A percentile compares a stretch with the other conserved stretches of the same genome.
These are phyloP conservation scores for Scenedesmus sp. DNA, from an alignment of 163 green algal species.

Conservation along the genomic window DNA sequence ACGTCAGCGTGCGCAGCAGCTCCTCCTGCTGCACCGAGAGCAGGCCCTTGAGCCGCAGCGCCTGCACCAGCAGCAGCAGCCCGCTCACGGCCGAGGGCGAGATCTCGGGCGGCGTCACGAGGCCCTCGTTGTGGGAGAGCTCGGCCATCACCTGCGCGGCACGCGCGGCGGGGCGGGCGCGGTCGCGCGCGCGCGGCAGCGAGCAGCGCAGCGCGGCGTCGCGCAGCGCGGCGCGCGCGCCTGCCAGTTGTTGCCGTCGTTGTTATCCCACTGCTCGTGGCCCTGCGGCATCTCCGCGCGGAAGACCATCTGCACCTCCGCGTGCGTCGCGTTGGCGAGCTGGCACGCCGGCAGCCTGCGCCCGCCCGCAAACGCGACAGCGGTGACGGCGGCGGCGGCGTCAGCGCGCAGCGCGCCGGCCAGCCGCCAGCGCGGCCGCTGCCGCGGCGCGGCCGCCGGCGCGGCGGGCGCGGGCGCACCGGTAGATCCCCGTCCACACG, in stretches of 20 bases:
- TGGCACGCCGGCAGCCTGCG: conserved; percentile 12
- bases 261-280: conserved; percentile 54
- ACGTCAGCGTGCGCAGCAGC: conserved; percentile 50
- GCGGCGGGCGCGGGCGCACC: not conserved
- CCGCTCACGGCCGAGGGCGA: conserved; percentile 5
- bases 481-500: conserved; percentile 31
- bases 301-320: conserved; percentile 59
- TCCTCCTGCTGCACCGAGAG: conserved; percentile 52
- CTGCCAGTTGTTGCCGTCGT: conserved; percentile 54
- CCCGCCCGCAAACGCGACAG: not conserved
- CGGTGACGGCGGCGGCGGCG: not conserved
- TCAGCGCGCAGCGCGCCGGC: not conserved
- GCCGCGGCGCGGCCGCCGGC: not conserved
- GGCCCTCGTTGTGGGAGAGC: conserved; percentile 20
- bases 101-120: conserved; percentile 15
- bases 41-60: conserved; percentile 33
- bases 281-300: conserved; percentile 40
- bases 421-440: not conserved
- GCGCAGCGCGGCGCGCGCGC: not conserved
- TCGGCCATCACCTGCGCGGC: conserved; percentile 18
- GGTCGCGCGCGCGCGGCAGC: not conserved
- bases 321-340: conserved; percentile 44
- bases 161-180: not conserved
- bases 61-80: conserved; percentile 53
- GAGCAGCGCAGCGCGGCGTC: not conserved